phyloP scores from a whole-genome alignment of 108 stramenopile genomes.

The Cyclotella distinguenda region DNA sequence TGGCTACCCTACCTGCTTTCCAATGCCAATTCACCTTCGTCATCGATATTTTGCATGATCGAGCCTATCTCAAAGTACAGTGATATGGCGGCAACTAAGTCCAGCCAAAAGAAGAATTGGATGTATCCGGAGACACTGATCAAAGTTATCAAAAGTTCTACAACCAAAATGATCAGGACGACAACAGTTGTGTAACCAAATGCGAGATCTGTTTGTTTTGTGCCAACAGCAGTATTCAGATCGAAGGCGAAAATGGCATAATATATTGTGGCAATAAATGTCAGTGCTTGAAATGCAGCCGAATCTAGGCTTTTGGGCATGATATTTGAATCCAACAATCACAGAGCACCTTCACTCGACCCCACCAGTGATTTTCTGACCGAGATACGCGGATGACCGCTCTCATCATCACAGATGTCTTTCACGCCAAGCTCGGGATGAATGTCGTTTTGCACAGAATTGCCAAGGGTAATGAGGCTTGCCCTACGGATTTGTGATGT shows the following conservation, averaged over 20 bases:
- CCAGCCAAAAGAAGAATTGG: conserved; percentile 55
- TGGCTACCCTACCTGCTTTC: conserved; percentile 50
- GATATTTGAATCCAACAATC: neutral
- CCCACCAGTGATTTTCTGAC: conserved; percentile 6
- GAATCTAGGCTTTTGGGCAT: conserved; percentile 29
- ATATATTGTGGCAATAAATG: conserved; percentile 38
- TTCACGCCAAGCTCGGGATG: conserved; percentile 38
- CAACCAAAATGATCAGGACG: conserved; percentile 37
- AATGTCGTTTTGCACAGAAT: neutral
- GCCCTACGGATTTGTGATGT: conserved; percentile 20
- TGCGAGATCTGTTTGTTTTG: conserved; percentile 21
- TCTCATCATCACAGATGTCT: neutral
- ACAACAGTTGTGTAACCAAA: conserved; percentile 29
- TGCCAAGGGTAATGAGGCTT: conserved; percentile 34
- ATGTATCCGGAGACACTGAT: conserved; percentile 42
- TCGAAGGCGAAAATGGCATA: conserved; percentile 52
- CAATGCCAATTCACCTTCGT: conserved; percentile 29
- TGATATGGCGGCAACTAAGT: conserved; percentile 39
- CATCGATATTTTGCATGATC: conserved; percentile 11
- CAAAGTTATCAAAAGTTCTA: conserved; percentile 39
- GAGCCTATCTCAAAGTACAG: conserved; percentile 44
- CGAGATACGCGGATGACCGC: neutral
- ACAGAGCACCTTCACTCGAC: conserved; percentile 12
- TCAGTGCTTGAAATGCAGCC: conserved; percentile 38
- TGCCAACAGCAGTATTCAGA: conserved; percentile 38